These are phyloP conservation scores for Chamaecyparis obtusa DNA, from an alignment of 75 land plant species.

Conservation along the genomic window DNA sequence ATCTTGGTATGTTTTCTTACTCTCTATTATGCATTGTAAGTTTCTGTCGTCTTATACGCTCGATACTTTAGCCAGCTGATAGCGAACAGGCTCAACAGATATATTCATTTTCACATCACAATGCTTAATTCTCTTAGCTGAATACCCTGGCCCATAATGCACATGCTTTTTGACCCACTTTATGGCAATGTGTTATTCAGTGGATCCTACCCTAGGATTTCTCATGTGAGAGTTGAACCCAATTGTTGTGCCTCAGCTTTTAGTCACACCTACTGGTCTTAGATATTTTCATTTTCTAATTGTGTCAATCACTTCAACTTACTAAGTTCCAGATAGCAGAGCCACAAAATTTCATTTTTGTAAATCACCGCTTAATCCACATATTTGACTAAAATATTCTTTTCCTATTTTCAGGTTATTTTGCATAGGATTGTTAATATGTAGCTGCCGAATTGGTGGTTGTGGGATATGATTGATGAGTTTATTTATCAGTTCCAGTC, in stretches of 20 bases:
- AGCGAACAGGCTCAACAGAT: no score
- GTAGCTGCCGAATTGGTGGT: conserved; percentile 97
- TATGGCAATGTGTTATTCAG: no score
- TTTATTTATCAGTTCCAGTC: conserved; percentile 97
- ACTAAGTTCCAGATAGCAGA: not conserved
- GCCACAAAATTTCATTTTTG: not conserved
- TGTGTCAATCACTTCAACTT: no score
- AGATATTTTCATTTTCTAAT: not conserved
- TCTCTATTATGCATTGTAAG: no score
- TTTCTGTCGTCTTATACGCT: no score
- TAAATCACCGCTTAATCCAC: not conserved
- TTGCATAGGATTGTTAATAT: conserved; percentile 88
- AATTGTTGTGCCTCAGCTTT: no score
- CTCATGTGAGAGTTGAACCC: no score
- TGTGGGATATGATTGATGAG: conserved; percentile 99
- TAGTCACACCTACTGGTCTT: not conserved
- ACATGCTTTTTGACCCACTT: no score
- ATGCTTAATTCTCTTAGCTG: not conserved
- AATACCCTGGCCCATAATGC: no score
- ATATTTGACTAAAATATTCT: not conserved
- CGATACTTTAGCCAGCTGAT: no score
- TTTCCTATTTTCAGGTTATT: conserved; percentile 35
- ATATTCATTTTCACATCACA: not conserved
- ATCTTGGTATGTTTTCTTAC: no score
- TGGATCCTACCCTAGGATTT: no score